Evolutionary conservation across 352 stramenopile species (phyloP).

Genomic region (Phytopythium chamaehyphon): DNA sequence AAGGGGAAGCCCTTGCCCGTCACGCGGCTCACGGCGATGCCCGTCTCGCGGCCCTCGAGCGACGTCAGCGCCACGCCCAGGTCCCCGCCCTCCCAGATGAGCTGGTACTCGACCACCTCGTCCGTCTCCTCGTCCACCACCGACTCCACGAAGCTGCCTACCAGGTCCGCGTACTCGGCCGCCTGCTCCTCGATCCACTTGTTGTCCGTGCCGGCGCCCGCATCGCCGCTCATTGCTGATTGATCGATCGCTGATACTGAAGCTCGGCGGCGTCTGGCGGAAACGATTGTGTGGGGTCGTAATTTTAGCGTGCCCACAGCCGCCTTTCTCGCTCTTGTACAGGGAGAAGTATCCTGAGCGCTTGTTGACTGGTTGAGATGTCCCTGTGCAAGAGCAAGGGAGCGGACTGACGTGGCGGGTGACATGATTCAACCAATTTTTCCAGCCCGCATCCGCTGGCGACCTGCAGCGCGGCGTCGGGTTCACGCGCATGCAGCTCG

Average conservation of each 20-base stretch:
- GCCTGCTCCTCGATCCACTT: conserved; percentile 85
- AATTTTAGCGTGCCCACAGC: background rate
- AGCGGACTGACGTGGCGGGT: too few species aligned
- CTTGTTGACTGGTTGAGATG: too few species aligned
- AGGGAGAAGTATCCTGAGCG: conserved; percentile 6
- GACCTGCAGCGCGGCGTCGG: too few species aligned
- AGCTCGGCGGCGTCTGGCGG: background rate
- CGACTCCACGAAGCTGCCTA: conserved; percentile 83
- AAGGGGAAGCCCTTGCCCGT: conserved; percentile 86
- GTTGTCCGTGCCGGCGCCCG: conserved; percentile 14
- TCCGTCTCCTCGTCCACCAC: conserved; percentile 80
- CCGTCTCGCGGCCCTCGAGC: conserved; percentile 43
- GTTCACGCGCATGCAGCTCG: too few species aligned
- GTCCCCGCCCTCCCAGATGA: conserved; percentile 87
- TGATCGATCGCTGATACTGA: background rate
- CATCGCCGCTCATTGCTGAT: conserved; percentile 22
- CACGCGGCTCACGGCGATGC: conserved; percentile 76
- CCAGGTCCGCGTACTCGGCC: conserved; percentile 78
- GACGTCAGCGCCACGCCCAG: conserved; percentile 81
- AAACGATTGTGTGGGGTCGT: background rate
- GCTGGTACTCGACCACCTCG: conserved; percentile 85
- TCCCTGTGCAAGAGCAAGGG: too few species aligned
- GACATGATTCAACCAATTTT: too few species aligned
- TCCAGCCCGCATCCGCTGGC: too few species aligned
- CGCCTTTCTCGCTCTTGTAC: conserved; percentile 2